phyloP scores from a whole-genome alignment of 75 land plant genomes.

The Cryptomeria japonica region DNA sequence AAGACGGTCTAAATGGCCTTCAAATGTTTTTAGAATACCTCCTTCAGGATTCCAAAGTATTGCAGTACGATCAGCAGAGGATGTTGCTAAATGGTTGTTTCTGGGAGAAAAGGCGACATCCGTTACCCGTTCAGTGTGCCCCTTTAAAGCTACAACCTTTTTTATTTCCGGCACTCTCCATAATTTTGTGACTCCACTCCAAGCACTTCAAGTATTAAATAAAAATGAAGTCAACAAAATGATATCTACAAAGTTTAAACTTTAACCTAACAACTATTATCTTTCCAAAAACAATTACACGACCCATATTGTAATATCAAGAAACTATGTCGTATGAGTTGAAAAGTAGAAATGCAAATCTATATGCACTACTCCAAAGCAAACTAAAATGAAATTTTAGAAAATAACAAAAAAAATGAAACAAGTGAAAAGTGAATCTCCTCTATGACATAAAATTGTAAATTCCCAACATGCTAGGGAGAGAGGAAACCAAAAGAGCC shows the following conservation, averaged over 20 bases:
- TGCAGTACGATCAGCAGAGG: slow-evolving; percentile 95
- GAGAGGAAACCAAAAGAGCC: not conserved
- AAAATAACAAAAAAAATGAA: not conserved
- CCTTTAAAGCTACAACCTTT: slow-evolving; percentile 63
- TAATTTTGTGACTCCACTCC: slow-evolving; percentile 76
- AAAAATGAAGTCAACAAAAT: slow-evolving; percentile 6
- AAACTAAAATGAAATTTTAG: not conserved
- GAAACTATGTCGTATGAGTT: not conserved
- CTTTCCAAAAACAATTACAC: not conserved
- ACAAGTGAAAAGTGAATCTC: not conserved
- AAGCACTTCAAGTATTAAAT: slow-evolving; percentile 48
- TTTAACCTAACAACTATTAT: not conserved
- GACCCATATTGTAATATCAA: not conserved
- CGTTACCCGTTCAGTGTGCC: slow-evolving; percentile 92
- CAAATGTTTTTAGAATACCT: slow-evolving; percentile 50
- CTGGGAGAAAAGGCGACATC: slow-evolving; percentile 87
- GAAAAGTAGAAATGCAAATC: not conserved
- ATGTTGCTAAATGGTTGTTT: slow-evolving; percentile 68
- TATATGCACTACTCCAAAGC: not conserved
- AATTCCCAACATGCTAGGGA: not conserved
- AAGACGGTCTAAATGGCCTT: slow-evolving; percentile 96
- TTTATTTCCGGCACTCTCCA: slow-evolving; percentile 84
- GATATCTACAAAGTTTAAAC: not conserved
- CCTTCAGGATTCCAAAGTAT: slow-evolving; percentile 85
- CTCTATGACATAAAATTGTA: not conserved